Base-by-base conservation (phyloP, 148 eudicot genomes). In the Camellia japonica region DNA sequence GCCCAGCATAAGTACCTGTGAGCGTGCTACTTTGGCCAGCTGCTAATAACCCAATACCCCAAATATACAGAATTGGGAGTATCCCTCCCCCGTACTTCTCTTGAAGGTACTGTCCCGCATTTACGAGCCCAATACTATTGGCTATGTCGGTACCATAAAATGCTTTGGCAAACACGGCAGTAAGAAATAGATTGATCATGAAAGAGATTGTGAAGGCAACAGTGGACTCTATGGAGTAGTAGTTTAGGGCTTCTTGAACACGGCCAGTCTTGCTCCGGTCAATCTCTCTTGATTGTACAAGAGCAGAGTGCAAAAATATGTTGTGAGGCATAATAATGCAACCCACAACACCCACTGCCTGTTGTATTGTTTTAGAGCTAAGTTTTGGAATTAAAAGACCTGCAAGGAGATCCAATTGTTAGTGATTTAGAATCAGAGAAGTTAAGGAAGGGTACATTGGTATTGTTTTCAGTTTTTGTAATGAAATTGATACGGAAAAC, bases 1-100 rank as follows among this genome's bases (percentile, higher is more conserved):
- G 99, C 55, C 99, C 99, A 6, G 98, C 99, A 83, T 97, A 97
- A 18, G 99, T 97, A 4, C 99, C 99, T 0, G 99, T 97, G 7
- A 97, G 92, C 0, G 99, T 97, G 85, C 99, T 94, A 83, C 99
- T 97, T 82, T 97, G 99, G 19, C 99, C 99, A 13, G 99, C 99
- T 43, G 99, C 99, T 70, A 97, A 81, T 71, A 97, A 80, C 54
- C 99, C 99, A 16, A 94, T 84, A 41, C 89, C 98, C 99, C 99
- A 97, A 20, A 97, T 94, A 78, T 97, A 97, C 18, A 97, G 78
- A 64, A 97, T 94, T 4, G 99, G 99, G 69, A 93, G 73, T 64
- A 80, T 16, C 11, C 98, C 97, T 43, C 98, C 98, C 43, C 99
- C 99, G 81, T 79, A 97, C 82, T 88, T 91, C 43, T 94, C 93